phyloP scores from a whole-genome alignment of 164 flowering plant species.

The Stephania cephalantha region DNA sequence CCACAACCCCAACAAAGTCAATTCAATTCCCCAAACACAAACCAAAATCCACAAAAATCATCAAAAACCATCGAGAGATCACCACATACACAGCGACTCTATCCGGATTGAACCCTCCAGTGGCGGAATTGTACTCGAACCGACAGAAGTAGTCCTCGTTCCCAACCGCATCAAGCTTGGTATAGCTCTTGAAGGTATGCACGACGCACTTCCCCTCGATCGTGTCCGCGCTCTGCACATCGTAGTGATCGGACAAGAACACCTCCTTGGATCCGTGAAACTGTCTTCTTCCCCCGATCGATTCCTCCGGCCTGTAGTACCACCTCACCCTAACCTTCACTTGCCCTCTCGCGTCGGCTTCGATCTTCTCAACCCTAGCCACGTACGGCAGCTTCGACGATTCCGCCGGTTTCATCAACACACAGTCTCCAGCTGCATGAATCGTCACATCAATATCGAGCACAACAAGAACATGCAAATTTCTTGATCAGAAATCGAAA shows the following conservation, averaged over 20 bases:
- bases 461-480: neutral
- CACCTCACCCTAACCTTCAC: constrained; percentile 57
- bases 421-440: constrained; percentile 58
- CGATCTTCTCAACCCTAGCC: constrained; percentile 64
- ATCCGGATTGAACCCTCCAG: constrained; percentile 74
- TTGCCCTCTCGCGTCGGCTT: constrained; percentile 50
- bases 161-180: constrained; percentile 68
- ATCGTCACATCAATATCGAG: neutral
- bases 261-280: constrained; percentile 80
- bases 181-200: constrained; percentile 65
- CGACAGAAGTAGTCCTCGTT: constrained; percentile 78
- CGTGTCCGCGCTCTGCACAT: constrained; percentile 65
- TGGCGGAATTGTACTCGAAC: constrained; percentile 64
- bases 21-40: neutral
- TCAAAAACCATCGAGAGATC: neutral
- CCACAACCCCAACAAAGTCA: neutral
- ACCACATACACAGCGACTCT: constrained; percentile 69
- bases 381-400: constrained; percentile 62
- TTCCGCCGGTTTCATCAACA: constrained; percentile 64
- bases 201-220: constrained; percentile 82
- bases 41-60: neutral
- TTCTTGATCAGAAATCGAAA: neutral
- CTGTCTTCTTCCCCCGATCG: constrained; percentile 72
- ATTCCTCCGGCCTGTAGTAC: constrained; percentile 90
- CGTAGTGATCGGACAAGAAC: constrained; percentile 66